Evolutionary conservation across 306 rosid genomes (phyloP), one percentile per base, ranked within the genome.

Genomic region (Dryas drummondii): DNA sequence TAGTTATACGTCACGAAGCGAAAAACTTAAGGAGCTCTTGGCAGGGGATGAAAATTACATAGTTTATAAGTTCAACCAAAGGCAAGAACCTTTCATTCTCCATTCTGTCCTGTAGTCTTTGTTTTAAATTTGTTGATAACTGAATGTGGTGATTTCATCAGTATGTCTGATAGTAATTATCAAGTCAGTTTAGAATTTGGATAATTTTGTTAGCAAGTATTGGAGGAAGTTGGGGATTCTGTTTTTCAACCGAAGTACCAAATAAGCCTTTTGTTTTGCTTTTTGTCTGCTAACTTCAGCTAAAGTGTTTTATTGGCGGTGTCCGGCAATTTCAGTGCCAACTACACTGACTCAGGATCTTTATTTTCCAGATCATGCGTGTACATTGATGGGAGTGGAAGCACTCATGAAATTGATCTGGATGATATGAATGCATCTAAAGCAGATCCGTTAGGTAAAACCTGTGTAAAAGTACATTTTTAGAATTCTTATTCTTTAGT

Each of bases 381-480:
- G 26, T 88, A 71, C 81, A 65, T 94, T 42, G 91, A 91, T 78
- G 82, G 82, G 63, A 59, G 57, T 32, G 98, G 91, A 76, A 72
- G 89, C 70, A 81, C 68, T 44, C 88, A 86, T 71, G 94, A 88
- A 45, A 91, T 91, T 51, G 87, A 85, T 53, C 37, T 76, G 55
- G 96, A 90, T 81, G 91, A 89, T 56, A 80, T 94, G 78, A 76
- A 66, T 67, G 73, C 54, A 49, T 73, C 88, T 56, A 90, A 86
- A 88, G 90, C 90, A 52, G 94, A 94, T 88, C 79, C 51, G 13
- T 75, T 90, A 78, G 96, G 98, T 94, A 73, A 78, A 64, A 47
- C 76, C 63, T 27, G 27, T 2, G 10, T 58, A 22, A 61, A 45
- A 59, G 48, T 60, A 5, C 49, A 57, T 49, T 70, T 11, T 27